Base-by-base conservation (phyloP, 306 rosid genomes). In the Cicer cuneatum region DNA sequence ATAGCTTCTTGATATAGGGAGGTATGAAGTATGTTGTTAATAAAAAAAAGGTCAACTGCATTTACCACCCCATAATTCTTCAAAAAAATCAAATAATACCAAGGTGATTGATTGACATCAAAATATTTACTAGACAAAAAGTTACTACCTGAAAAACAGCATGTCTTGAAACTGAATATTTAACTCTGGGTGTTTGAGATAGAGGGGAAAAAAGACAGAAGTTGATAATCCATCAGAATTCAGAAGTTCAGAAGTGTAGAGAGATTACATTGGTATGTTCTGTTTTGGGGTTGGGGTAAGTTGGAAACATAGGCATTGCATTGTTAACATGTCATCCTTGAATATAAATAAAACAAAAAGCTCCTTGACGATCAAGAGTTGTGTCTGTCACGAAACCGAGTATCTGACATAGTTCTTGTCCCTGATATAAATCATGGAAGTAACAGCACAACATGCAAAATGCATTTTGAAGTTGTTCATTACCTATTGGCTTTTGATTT, bases 381-480 rank as follows among this genome's bases (percentile, higher is more conserved):
- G 37, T 56, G 60, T 18, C 46, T 37, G 48, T 9, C 53, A 14
- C 14, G 38, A 19, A 79, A 41, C 33, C 4, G 3, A 24, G 33
- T 24, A 24, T 46, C 63, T 37, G 39, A 66, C 45, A 54, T 39
- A 65, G 14, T 19, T 56, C 45, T 64, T 64, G 53, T 64, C 54
- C 69, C 33, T 9, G 11, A 46, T 45, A 66, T 63, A 53, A 18
- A 41, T 38, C 49, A 53, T 37, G 67, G 74, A 10, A 46, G 35
- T 46, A 76, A 54, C 76, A 43, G 8, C n/a, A 66, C 24, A 49
- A 6, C 77, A 67, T 24, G 68, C 57, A 42, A 68, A 67, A 51
- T 41, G 54, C 12, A 33, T 60, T 69, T 69, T 60, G 38, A 60
- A 51, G 48, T 46, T 61, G 70, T 37, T 60, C 72, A 61, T 42